Evolutionary conservation across 495 filamentous ascomycete species (phyloP).

Genomic region (Acidomyces sp.): DNA sequence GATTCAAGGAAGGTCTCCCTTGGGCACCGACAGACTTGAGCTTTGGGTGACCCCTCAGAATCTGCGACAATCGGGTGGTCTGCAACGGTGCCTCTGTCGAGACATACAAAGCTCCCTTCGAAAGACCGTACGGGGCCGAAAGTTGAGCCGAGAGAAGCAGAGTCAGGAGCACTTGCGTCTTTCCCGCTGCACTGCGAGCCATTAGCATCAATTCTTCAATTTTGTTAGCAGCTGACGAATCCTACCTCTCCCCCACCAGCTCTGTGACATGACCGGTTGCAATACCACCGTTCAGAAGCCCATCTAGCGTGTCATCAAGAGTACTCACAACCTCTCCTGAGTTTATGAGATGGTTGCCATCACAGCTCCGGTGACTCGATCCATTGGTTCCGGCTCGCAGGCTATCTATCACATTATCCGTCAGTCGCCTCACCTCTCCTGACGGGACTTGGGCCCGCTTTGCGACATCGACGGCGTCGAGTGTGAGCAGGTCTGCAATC

Average conservation of each 20-base stretch:
- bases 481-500: constrained; percentile 71
- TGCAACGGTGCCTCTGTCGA: constrained; percentile 83
- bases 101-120: constrained; percentile 67
- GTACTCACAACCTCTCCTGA: constrained; percentile 61
- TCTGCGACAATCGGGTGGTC: constrained; percentile 65
- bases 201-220: too few species aligned
- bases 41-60: constrained; percentile 53
- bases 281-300: constrained; percentile 70
- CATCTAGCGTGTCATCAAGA: constrained; percentile 60
- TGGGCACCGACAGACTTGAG: constrained; percentile 35
- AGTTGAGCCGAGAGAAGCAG: constrained; percentile 75
- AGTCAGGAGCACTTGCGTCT: constrained; percentile 83
- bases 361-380: not conserved
- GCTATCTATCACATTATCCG: constrained; percentile 46
- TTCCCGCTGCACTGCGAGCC: constrained; percentile 62
- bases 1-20: constrained; percentile 48
- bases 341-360: constrained; percentile 19
- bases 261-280: constrained; percentile 74
- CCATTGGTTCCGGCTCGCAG: constrained; percentile 38
- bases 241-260: constrained; percentile 75
- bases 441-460: constrained; percentile 74
- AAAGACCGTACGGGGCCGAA: constrained; percentile 54
- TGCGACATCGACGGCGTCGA: constrained; percentile 71
- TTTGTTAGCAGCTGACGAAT: too few species aligned
- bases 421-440: constrained; percentile 60